Percentiles rank a stretch among this genome's conserved stretches.
These are phyloP conservation scores for Oryza officinalis DNA, from an alignment of 176 grass and related monocot species.

Conservation along the genomic window DNA sequence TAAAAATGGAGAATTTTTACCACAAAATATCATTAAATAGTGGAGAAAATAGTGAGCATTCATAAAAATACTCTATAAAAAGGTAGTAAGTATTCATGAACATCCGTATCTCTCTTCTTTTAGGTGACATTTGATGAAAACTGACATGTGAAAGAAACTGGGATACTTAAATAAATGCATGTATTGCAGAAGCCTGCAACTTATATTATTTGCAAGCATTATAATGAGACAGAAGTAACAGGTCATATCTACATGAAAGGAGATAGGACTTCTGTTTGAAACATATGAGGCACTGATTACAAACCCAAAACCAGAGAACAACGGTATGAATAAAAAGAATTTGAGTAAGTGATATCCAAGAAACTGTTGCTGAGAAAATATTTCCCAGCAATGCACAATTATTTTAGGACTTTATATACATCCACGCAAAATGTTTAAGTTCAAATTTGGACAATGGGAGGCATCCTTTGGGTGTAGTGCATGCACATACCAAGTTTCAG, in stretches of 20 bases:
- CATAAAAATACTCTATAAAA: neutral
- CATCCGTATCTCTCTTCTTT: constrained; percentile 9
- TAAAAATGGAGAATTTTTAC: neutral
- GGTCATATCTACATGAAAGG: constrained; percentile 4
- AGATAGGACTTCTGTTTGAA: neutral
- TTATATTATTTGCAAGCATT: constrained; percentile 2
- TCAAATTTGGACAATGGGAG: neutral
- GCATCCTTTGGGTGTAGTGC: neutral
- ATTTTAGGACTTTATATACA: neutral
- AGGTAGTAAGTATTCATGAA: neutral
- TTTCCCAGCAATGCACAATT: neutral
- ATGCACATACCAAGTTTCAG: neutral
- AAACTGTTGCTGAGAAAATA: constrained; percentile 1
- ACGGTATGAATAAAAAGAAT: neutral
- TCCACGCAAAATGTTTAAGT: neutral
- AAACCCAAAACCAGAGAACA: constrained; percentile 29
- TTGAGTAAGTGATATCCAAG: neutral
- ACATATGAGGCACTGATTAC: neutral
- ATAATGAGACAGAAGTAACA: neutral
- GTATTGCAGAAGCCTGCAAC: neutral
- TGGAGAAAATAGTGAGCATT: neutral
- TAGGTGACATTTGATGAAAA: constrained; percentile 19
- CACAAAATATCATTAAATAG: neutral
- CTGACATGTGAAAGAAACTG: constrained; percentile 16
- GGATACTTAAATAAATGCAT: neutral